phyloP scores from a whole-genome alignment of 768 basidiomycete genomes.

The Auricularia sp. region DNA sequence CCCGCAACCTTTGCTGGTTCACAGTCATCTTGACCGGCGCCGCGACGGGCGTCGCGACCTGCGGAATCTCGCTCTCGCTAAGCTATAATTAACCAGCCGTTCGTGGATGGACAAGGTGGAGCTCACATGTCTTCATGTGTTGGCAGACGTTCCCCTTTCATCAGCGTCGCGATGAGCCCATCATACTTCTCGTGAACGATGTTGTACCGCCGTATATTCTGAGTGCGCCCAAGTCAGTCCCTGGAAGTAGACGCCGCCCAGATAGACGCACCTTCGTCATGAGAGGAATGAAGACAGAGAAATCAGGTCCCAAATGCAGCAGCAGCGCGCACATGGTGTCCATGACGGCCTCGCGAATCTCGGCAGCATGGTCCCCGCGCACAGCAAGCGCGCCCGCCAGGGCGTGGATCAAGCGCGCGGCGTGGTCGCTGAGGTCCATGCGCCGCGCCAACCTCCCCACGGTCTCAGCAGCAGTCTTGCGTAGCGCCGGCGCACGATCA shows the following conservation, averaged over 20 bases:
- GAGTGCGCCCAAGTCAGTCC: background rate
- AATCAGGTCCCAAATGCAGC: conserved; percentile 89
- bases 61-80: background rate
- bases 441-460: conserved; percentile 83
- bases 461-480: conserved; percentile 83
- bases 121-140: conserved; percentile 2
- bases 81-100: conserved; percentile 9
- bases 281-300: conserved; percentile 94
- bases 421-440: conserved; percentile 96
- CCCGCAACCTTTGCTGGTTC: conserved; percentile 38
- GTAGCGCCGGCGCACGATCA: conserved; percentile 49
- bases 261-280: conserved; percentile 70
- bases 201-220: conserved; percentile 72
- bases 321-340: conserved; percentile 89
- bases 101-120: conserved; percentile 26
- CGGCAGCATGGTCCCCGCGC: conserved; percentile 40
- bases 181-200: conserved; percentile 82
- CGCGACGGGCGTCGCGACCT: conserved; percentile 16
- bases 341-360: conserved; percentile 78
- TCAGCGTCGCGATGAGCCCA: conserved; percentile 72
- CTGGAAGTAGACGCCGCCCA: too few relatives aligned
- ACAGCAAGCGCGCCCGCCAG: conserved; percentile 75
- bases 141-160: conserved; percentile 86
- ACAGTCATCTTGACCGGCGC: conserved; percentile 86
- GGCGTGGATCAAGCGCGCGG: conserved; percentile 93